These are phyloP conservation scores for Thalassiosira sp. DNA, from an alignment of 352 stramenopile genomes.

Conservation along the genomic window DNA sequence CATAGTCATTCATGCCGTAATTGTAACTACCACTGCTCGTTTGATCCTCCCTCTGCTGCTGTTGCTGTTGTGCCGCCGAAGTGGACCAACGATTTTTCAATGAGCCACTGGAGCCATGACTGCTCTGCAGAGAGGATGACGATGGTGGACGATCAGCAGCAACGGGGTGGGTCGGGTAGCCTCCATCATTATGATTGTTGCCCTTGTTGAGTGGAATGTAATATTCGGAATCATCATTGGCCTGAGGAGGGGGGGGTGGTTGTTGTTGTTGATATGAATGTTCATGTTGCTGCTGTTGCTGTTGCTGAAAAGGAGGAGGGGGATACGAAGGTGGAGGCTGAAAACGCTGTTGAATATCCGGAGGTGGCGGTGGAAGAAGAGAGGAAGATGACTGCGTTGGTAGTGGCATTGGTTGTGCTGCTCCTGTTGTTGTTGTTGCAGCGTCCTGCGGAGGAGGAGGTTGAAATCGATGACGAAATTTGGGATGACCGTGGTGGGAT, in stretches of 20 bases:
- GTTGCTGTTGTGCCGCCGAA: background rate
- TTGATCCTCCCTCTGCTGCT: background rate
- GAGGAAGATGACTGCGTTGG: background rate
- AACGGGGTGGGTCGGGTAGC: background rate
- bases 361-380: background rate
- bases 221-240: slow-evolving; percentile 6
- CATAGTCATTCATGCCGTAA: background rate
- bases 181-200: no score
- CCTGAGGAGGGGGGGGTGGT: background rate
- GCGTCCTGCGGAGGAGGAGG: background rate
- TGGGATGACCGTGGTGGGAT: slow-evolving; percentile 1
- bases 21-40: background rate
- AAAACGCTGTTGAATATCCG: slow-evolving; percentile 4
- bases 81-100: slow-evolving; percentile 2
- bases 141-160: background rate
- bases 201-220: background rate
- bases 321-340: background rate
- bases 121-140: background rate
- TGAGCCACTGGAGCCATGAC: background rate
- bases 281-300: background rate
- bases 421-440: background rate
- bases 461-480: slow-evolving; percentile 39
- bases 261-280: background rate
- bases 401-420: background rate
- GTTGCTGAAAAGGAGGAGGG: background rate